phyloP scores from a whole-genome alignment of 2,329 filamentous ascomycete genomes.

The Byssothecium circinans region DNA sequence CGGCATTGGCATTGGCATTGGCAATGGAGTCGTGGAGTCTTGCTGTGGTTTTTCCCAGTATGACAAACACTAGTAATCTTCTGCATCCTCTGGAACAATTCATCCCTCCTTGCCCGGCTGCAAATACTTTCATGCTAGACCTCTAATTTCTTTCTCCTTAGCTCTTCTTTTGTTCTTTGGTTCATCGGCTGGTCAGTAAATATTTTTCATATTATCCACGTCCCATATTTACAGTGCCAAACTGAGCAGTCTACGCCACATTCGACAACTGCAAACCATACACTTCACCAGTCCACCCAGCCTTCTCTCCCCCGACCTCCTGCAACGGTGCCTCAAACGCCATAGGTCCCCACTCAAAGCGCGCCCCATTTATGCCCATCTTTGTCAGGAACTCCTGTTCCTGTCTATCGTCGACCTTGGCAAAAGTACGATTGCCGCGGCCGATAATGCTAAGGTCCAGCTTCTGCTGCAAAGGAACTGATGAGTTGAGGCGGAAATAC shows the following conservation, averaged over 20 bases:
- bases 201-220: too few species aligned
- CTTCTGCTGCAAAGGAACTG: constrained; percentile 43
- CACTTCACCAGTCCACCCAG: constrained; percentile 17
- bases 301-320: constrained; percentile 39
- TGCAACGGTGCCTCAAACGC: constrained; percentile 52
- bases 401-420: constrained; percentile 21
- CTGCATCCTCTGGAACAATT: too few species aligned
- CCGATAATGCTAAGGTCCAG: constrained; percentile 41
- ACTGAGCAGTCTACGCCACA: neutral
- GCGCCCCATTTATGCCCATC: constrained; percentile 48
- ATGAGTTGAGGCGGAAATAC: constrained; percentile 46
- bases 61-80: too few species aligned
- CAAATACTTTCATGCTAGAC: too few species aligned
- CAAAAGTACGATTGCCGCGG: constrained; percentile 42
- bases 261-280: constrained; percentile 7
- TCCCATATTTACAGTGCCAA: too few species aligned
- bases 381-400: constrained; percentile 49
- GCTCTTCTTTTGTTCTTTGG: too few species aligned
- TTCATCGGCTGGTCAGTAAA: too few species aligned
- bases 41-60: too few species aligned
- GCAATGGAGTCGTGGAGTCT: too few species aligned
- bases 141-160: too few species aligned
- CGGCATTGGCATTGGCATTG: too few species aligned
- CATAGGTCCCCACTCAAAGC: constrained; percentile 48
- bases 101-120: too few species aligned